Conservation (phyloP, 176 grass and related monocot species). For the Hyparrhenia diplandra region DNA sequence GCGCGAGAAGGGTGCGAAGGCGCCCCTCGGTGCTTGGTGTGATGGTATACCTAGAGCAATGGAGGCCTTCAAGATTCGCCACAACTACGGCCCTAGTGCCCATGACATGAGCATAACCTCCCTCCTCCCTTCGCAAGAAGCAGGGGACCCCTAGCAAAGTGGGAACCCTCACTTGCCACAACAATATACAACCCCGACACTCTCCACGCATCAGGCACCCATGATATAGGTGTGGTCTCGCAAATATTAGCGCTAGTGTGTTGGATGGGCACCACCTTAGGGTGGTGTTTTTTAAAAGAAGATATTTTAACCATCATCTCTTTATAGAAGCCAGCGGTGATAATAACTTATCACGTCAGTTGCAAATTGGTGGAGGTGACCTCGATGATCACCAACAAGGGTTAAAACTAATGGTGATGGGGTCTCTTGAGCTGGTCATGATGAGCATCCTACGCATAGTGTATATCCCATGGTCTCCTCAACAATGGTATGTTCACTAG, state of each 20-base stretch:
- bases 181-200: neutral
- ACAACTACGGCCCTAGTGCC: no score
- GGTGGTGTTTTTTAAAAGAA: neutral
- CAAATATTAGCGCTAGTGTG: fast-evolving
- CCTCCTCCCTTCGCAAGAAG: no score
- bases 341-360: neutral
- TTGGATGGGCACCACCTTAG: neutral
- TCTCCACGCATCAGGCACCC: fast-evolving
- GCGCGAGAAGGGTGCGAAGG: no score
- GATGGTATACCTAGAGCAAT: no score
- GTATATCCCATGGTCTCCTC: neutral
- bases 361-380: neutral
- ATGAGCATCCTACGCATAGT: neutral
- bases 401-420: neutral
- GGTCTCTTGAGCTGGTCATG: neutral
- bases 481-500: neutral
- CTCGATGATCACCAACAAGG: neutral
- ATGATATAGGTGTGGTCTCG: fast-evolving
- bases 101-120: no score
- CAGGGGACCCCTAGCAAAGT: no score
- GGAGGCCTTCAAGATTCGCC: no score
- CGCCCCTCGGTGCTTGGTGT: no score
- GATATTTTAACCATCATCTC: no score
- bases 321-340: neutral
- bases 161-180: fast-evolving